phyloP scores from a whole-genome alignment of 495 filamentous ascomycete species.

The Astrothelium subdiscretum region DNA sequence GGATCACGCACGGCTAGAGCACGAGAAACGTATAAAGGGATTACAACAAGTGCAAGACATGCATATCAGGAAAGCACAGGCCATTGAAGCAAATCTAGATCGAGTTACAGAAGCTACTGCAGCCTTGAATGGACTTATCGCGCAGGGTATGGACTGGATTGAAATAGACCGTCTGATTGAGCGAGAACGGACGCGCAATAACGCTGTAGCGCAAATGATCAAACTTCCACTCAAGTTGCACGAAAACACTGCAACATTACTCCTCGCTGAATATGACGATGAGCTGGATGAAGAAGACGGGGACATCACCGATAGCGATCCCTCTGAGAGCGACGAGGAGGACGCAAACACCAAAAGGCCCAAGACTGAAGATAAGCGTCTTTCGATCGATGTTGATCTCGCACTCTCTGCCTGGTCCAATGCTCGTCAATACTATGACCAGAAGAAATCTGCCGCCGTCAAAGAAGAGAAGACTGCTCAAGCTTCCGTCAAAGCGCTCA shows the following conservation, averaged over 20 bases:
- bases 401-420: slow-evolving; percentile 74
- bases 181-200: slow-evolving; percentile 64
- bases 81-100: slow-evolving; percentile 80
- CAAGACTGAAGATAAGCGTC: slow-evolving; percentile 33
- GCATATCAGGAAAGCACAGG: slow-evolving; percentile 77
- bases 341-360: slow-evolving; percentile 26
- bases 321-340: slow-evolving; percentile 48
- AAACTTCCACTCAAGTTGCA: slow-evolving; percentile 78
- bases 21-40: slow-evolving; percentile 69
- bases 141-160: slow-evolving; percentile 94
- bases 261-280: slow-evolving; percentile 58
- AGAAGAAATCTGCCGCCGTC: slow-evolving; percentile 68
- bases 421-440: slow-evolving; percentile 80
- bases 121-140: slow-evolving; percentile 77
- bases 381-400: slow-evolving; percentile 78
- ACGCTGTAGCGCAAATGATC: slow-evolving; percentile 79
- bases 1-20: slow-evolving; percentile 67
- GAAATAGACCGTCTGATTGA: slow-evolving; percentile 81
- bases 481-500: slow-evolving; percentile 74
- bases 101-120: slow-evolving; percentile 84
- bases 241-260: slow-evolving; percentile 76
- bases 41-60: slow-evolving; percentile 67
- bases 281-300: slow-evolving; percentile 48
- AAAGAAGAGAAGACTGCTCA: slow-evolving; percentile 79
- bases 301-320: slow-evolving; percentile 54